A percentile compares a stretch with the other conserved stretches of the same genome.
These are phyloP conservation scores for Physcia stellaris DNA, from an alignment of 495 filamentous ascomycete genomes.

Conservation along the genomic window DNA sequence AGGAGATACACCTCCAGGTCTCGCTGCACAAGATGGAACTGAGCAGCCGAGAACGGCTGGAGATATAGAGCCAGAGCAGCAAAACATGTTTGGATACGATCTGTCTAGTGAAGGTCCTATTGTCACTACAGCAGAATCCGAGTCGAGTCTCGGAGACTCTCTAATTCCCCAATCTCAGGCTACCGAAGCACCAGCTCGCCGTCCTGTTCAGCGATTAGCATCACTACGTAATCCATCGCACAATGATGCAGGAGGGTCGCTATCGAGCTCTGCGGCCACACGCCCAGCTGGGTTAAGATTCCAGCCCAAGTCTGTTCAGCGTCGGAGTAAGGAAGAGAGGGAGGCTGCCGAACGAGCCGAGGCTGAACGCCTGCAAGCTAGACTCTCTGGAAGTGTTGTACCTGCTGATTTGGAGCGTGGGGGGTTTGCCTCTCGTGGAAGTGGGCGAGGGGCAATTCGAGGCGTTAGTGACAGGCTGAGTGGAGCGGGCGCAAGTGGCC, in stretches of 20 bases:
- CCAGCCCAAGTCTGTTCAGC: slow-evolving; percentile 29
- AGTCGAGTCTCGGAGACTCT: too few species aligned
- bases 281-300: slow-evolving; percentile 26
- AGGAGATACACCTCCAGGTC: too few species aligned
- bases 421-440: slow-evolving; percentile 8
- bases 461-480: slow-evolving; percentile 11
- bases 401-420: slow-evolving; percentile 18
- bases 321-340: slow-evolving; percentile 39
- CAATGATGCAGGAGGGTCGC: background rate
- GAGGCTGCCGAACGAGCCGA: slow-evolving; percentile 35
- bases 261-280: background rate
- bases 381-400: slow-evolving; percentile 22
- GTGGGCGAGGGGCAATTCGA: slow-evolving; percentile 9
- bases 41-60: too few species aligned
- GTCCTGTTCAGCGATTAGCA: slow-evolving; percentile 5
- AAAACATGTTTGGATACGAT: too few species aligned
- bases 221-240: background rate
- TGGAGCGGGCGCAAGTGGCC: slow-evolving; percentile 12
- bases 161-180: too few species aligned
- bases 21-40: too few species aligned
- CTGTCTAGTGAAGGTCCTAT: too few species aligned
- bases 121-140: too few species aligned
- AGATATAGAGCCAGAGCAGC: too few species aligned
- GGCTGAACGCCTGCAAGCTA: slow-evolving; percentile 29
- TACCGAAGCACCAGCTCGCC: too few species aligned